A percentile compares a stretch with the other conserved stretches of the same genome.
These are phyloP conservation scores for Venturia aucupariae DNA, from an alignment of 2,329 filamentous ascomycete species.

Conservation along the genomic window DNA sequence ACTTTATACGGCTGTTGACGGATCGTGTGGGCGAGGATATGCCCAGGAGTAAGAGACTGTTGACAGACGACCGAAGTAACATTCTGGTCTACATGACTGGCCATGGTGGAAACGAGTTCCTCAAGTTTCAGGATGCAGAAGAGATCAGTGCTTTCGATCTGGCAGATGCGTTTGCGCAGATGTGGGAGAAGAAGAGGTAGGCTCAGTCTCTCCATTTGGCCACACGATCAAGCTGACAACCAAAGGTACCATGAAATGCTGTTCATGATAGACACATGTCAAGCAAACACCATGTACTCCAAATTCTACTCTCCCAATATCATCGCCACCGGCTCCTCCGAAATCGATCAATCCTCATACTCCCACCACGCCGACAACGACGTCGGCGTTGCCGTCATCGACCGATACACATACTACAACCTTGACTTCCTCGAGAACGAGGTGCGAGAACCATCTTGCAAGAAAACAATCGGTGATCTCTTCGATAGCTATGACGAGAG, in stretches of 20 bases:
- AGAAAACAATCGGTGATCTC: conserved; percentile 83
- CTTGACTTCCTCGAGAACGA: conserved; percentile 91
- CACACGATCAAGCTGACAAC: not conserved
- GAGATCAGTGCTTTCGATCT: conserved; percentile 95
- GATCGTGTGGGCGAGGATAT: conserved; percentile 92
- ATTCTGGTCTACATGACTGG: conserved; percentile 99
- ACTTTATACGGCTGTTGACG: conserved; percentile 91
- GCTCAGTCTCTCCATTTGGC: conserved; percentile 13
- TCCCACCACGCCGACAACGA: conserved; percentile 97
- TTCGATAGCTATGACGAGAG: conserved; percentile 94
- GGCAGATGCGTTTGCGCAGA: conserved; percentile 95
- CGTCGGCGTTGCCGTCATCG: conserved; percentile 94
- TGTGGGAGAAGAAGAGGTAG: conserved; percentile 99
- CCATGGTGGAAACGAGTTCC: conserved; percentile 92
- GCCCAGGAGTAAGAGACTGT: conserved; percentile 82
- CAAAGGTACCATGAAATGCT: conserved; percentile 85
- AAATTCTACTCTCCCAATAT: conserved; percentile 98
- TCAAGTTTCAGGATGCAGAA: conserved; percentile 97
- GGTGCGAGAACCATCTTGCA: conserved; percentile 74
- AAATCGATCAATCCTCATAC: conserved; percentile 92
- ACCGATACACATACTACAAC: conserved; percentile 97
- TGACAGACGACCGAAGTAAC: conserved; percentile 93
- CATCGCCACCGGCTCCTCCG: conserved; percentile 91
- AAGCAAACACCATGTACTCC: conserved; percentile 98
- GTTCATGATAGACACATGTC: conserved; percentile 99